Conservation (phyloP, 2,329 filamentous ascomycete genomes). For the Xylaria digitata region DNA sequence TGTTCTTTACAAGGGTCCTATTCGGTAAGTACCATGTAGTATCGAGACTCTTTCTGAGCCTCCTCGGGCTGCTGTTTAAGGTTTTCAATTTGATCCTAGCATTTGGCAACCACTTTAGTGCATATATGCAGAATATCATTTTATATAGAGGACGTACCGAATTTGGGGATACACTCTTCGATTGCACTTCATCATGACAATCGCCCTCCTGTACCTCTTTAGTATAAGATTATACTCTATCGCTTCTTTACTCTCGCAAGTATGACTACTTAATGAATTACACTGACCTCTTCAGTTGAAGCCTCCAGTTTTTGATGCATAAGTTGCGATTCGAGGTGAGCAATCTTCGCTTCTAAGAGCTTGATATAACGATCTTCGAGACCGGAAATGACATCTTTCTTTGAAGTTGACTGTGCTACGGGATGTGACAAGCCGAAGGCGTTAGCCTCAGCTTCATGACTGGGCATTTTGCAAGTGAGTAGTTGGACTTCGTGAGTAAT, state of each 20-base stretch:
- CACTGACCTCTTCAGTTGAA: constrained; percentile 4
- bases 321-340: constrained; percentile 19
- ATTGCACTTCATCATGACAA: too few species aligned
- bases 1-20: constrained; percentile 8
- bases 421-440: neutral
- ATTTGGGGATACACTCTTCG: too few species aligned
- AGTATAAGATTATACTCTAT: too few species aligned
- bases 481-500: too few species aligned
- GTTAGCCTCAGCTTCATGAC: too few species aligned
- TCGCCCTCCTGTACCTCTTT: too few species aligned
- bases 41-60: constrained; percentile 13
- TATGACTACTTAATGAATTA: neutral
- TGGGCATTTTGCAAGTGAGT: too few species aligned
- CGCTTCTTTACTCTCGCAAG: too few species aligned
- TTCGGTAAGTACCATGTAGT: constrained; percentile 17
- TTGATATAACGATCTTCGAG: constrained; percentile 23
- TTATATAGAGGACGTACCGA: neutral
- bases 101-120: neutral
- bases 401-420: neutral
- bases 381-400: constrained; percentile 12
- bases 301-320: neutral
- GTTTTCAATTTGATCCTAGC: neutral
- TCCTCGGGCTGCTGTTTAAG: neutral
- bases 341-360: constrained; percentile 21
- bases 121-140: neutral